Evolutionary conservation across 2,329 filamentous ascomycete genomes (phyloP).

Genomic region (Hirsutella rhossiliensis): DNA sequence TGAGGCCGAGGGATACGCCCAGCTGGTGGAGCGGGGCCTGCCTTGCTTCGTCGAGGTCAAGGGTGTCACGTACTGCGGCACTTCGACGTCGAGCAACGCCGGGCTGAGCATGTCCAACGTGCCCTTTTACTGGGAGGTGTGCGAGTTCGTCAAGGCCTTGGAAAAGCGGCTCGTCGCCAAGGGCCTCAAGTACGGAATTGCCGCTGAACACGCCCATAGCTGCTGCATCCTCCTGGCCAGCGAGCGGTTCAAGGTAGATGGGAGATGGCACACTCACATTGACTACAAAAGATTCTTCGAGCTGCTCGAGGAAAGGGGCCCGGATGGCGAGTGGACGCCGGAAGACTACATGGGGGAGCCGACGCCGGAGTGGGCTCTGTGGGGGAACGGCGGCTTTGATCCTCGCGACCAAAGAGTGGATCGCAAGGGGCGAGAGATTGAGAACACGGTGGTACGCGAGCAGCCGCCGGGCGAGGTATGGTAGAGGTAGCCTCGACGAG

Average conservation of each 20-base stretch:
- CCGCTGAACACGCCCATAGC: slow-evolving; percentile 87
- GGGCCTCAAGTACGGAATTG: slow-evolving; percentile 77
- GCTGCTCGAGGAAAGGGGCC: slow-evolving; percentile 56
- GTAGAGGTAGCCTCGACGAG: background rate
- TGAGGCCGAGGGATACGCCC: slow-evolving; percentile 80
- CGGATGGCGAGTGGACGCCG: slow-evolving; percentile 61
- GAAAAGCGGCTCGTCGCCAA: slow-evolving; percentile 55
- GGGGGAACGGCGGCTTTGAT: slow-evolving; percentile 92
- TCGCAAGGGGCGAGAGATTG: slow-evolving; percentile 64
- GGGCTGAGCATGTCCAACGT: slow-evolving; percentile 96
- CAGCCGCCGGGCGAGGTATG: slow-evolving; percentile 11
- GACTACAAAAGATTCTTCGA: slow-evolving; percentile 85
- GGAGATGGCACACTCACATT: slow-evolving; percentile 83
- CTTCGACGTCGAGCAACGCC: slow-evolving; percentile 68
- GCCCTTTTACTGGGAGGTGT: slow-evolving; percentile 87
- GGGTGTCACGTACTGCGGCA: slow-evolving; percentile 94
- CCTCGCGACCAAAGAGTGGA: slow-evolving; percentile 80
- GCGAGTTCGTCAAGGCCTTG: slow-evolving; percentile 67
- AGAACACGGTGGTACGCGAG: slow-evolving; percentile 21
- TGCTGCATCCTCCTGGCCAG: slow-evolving; percentile 85
- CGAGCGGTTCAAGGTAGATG: slow-evolving; percentile 62
- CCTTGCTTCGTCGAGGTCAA: slow-evolving; percentile 94
- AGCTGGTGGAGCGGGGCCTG: slow-evolving; percentile 72
- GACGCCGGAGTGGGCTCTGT: slow-evolving; percentile 88
- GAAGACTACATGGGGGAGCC: slow-evolving; percentile 82